Conservation (phyloP, 139 green algal genomes). For the Mychonastes homosphaera region DNA sequence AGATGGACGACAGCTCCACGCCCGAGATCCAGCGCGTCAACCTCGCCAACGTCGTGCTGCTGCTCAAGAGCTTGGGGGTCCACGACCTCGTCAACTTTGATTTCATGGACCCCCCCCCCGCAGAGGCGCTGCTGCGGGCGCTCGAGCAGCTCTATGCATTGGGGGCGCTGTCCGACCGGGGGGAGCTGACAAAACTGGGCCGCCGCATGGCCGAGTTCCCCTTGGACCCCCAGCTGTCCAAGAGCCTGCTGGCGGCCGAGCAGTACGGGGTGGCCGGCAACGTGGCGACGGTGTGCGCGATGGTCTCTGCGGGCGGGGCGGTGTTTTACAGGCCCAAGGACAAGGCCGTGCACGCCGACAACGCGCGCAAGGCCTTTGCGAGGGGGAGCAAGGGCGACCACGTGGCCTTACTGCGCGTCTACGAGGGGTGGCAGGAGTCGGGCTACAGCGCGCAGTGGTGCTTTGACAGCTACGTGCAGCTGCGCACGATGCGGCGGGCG, state of each 20-base stretch:
- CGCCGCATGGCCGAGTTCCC: constrained; percentile 96
- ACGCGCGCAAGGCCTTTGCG: constrained; percentile 73
- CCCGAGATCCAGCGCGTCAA: constrained; percentile 97
- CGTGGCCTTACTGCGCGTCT: constrained; percentile 83
- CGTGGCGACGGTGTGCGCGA: constrained; percentile 80
- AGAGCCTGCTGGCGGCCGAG: constrained; percentile 81
- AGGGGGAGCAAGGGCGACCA: constrained; percentile 76
- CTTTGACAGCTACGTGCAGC: constrained; percentile 95
- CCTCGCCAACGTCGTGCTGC: constrained; percentile 92
- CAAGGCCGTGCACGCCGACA: constrained; percentile 85
- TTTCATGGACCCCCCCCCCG: constrained; percentile 84
- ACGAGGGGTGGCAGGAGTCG: constrained; percentile 77
- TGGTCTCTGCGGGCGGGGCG: constrained; percentile 80
- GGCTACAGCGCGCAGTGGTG: constrained; percentile 87
- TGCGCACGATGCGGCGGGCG: constrained; percentile 89
- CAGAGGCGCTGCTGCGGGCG: constrained; percentile 82
- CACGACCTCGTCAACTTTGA: constrained; percentile 86
- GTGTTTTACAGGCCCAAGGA: constrained; percentile 98
- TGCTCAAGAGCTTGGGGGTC: constrained; percentile 87
- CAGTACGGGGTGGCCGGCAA: constrained; percentile 58
- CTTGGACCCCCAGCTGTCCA: constrained; percentile 91
- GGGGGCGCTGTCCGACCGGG: constrained; percentile 87
- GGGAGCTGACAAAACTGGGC: constrained; percentile 83
- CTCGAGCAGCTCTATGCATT: constrained; percentile 96
- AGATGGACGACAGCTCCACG: constrained; percentile 95